Conservation (phyloP, 129 eudicot species). For the Flaveria bidentis region DNA sequence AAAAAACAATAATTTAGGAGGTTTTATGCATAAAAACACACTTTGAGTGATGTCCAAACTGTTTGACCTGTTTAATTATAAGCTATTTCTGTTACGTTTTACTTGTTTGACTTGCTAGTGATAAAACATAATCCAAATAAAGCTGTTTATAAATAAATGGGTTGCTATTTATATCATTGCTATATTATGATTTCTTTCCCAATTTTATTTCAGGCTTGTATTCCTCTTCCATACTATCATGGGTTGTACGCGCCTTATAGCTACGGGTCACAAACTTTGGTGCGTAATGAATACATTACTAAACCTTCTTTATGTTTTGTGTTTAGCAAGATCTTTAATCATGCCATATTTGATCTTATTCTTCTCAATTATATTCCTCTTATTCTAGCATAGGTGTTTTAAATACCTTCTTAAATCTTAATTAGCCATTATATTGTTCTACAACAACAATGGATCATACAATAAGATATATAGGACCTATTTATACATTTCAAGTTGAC, state of each 20-base stretch:
- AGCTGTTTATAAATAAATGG: too few species aligned
- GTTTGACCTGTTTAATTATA: not conserved
- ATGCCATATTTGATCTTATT: not conserved
- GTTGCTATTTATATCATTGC: too few species aligned
- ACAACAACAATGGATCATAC: not conserved
- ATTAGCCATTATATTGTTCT: not conserved
- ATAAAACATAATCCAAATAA: not conserved
- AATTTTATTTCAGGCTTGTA: slow-evolving; percentile 42
- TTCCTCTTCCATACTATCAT: slow-evolving; percentile 48
- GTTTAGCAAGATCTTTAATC: not conserved
- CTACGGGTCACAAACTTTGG: slow-evolving; percentile 55
- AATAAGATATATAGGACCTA: not conserved
- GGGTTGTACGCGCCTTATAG: slow-evolving; percentile 48
- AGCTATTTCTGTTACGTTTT: not conserved
- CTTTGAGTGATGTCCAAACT: not conserved
- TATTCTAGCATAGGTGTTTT: not conserved
- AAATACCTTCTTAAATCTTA: not conserved
- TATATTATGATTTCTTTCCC: too few species aligned
- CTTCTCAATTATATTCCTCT: not conserved
- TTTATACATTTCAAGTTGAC: not conserved
- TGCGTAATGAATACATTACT: slow-evolving; percentile 43
- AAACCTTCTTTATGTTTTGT: not conserved
- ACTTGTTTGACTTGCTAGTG: not conserved
- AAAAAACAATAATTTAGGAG: not conserved
- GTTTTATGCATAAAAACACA: slow-evolving; percentile 10